Evolutionary conservation across 2,329 filamentous ascomycete genomes (phyloP).

Genomic region (Graphilbum sp.): DNA sequence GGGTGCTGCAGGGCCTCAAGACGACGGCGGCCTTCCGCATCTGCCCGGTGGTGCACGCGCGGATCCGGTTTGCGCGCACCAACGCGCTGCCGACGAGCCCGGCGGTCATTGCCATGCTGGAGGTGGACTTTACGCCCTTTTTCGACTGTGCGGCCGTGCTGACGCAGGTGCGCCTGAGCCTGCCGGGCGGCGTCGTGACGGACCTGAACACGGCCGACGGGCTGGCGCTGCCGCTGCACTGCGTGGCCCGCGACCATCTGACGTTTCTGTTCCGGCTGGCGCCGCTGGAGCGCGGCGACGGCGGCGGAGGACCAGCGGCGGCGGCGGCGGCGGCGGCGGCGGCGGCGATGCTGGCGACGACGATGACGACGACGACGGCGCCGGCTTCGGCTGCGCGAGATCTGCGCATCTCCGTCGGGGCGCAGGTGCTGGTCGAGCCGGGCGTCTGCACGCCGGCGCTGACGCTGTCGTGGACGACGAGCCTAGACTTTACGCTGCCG

Average conservation of each 20-base stretch:
- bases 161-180: slow-evolving; percentile 37
- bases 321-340: slow-evolving; percentile 1
- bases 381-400: slow-evolving; percentile 22
- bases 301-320: background rate
- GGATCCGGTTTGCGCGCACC: slow-evolving; percentile 54
- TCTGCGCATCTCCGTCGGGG: slow-evolving; percentile 43
- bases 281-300: slow-evolving; percentile 26
- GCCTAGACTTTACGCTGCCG: slow-evolving; percentile 51
- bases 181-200: slow-evolving; percentile 42
- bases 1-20: slow-evolving; percentile 21
- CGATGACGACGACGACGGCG: slow-evolving; percentile 7
- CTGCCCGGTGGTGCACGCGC: slow-evolving; percentile 53
- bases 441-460: slow-evolving; percentile 43
- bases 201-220: slow-evolving; percentile 32
- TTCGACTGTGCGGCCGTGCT: slow-evolving; percentile 51
- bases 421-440: slow-evolving; percentile 38
- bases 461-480: slow-evolving; percentile 50
- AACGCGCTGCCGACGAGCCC: slow-evolving; percentile 39
- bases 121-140: slow-evolving; percentile 57
- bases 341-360: background rate
- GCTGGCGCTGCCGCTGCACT: slow-evolving; percentile 38
- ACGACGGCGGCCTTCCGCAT: slow-evolving; percentile 47
- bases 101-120: slow-evolving; percentile 52
- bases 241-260: slow-evolving; percentile 57
- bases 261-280: slow-evolving; percentile 56